Evolutionary conservation across 176 grass and related monocot genomes (phyloP).

Genomic region (Lolium multiflorum): DNA sequence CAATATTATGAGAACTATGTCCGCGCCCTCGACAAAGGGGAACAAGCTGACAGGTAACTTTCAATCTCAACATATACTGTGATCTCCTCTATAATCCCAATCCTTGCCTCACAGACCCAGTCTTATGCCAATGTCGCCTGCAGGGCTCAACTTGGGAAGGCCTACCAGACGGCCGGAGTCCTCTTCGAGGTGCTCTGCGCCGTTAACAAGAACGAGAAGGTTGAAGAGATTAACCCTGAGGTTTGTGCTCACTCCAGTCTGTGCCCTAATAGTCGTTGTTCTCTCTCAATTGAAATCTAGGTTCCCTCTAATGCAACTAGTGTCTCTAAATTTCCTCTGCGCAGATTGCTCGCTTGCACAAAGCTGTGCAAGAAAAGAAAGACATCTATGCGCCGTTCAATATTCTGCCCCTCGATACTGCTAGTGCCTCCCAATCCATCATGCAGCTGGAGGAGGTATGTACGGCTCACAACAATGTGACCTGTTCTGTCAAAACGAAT

Average conservation of each 20-base stretch:
- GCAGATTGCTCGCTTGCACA: constrained; percentile 77
- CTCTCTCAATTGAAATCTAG: constrained; percentile 31
- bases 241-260: constrained; percentile 49
- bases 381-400: constrained; percentile 86
- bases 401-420: constrained; percentile 85
- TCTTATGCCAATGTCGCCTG: constrained; percentile 22
- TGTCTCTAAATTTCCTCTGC: constrained; percentile 34
- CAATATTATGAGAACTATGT: constrained; percentile 97
- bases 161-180: constrained; percentile 92
- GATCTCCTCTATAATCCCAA: constrained; percentile 22
- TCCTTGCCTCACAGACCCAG: neutral
- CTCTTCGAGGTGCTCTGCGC: constrained; percentile 96
- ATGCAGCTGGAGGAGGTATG: constrained; percentile 97
- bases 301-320: constrained; percentile 36
- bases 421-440: constrained; percentile 85
- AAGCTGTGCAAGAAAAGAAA: constrained; percentile 95
- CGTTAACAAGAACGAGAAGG: constrained; percentile 94
- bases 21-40: constrained; percentile 81
- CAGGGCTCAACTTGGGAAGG: constrained; percentile 91
- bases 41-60: constrained; percentile 89
- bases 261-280: constrained; percentile 5
- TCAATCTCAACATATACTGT: neutral
- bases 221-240: constrained; percentile 88
- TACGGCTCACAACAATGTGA: constrained; percentile 3
- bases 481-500: constrained; percentile 20